These are phyloP conservation scores for Talaromyces sp. DNA, from an alignment of 2,329 filamentous ascomycete species.

Conservation along the genomic window DNA sequence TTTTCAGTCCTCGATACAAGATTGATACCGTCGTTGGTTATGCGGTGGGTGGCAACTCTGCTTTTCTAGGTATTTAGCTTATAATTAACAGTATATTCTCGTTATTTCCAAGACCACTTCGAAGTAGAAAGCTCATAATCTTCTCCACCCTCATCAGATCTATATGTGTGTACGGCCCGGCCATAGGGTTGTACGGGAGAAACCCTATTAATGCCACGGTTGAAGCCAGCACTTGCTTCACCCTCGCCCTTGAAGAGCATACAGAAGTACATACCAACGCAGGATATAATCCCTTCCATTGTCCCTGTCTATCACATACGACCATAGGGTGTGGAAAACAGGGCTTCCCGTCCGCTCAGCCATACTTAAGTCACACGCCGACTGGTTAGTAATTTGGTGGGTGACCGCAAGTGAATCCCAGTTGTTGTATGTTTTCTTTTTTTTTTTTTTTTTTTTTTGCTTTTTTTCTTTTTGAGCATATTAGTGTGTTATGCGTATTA, in stretches of 20 bases:
- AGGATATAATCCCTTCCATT: background rate
- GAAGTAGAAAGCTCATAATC: background rate
- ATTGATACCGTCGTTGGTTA: background rate
- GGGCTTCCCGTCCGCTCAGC: constrained; percentile 2
- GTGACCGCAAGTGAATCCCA: background rate
- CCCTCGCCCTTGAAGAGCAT: background rate
- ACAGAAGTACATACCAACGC: background rate
- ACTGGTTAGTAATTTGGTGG: background rate
- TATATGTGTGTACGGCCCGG: background rate
- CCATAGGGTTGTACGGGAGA: background rate
- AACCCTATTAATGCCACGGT: background rate
- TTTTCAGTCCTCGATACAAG: background rate
- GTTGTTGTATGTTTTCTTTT: background rate
- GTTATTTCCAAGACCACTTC: background rate
- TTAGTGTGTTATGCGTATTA: no score
- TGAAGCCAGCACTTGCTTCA: background rate
- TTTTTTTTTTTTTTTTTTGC: background rate
- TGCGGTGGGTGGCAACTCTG: background rate
- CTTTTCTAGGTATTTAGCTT: background rate
- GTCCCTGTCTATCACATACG: background rate
- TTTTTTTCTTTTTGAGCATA: no score
- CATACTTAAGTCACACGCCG: background rate
- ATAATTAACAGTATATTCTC: background rate
- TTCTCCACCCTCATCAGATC: background rate
- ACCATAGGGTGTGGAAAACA: constrained; percentile 3